Percentiles rank a stretch among this genome's conserved stretches.
These are phyloP conservation scores for Aspergillus egyptiacus DNA, from an alignment of 495 filamentous ascomycete species.

Conservation along the genomic window DNA sequence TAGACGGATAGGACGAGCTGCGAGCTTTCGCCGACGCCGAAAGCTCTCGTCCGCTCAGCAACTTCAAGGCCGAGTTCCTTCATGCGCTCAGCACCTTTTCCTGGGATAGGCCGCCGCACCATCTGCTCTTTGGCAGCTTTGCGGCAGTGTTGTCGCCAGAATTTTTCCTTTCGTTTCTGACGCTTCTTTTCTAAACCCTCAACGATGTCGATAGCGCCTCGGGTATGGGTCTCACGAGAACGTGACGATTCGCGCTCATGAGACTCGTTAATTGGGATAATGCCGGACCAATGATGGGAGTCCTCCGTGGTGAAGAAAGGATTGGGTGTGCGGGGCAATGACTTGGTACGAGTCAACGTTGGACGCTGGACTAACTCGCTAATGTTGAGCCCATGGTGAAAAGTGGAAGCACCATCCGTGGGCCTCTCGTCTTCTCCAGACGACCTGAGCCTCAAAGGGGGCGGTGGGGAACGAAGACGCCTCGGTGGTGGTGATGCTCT, in stretches of 20 bases:
- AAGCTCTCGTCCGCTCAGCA: conserved; percentile 64
- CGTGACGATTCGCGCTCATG: conserved; percentile 36
- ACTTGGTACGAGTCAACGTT: conserved; percentile 65
- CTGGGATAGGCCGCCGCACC: conserved; percentile 57
- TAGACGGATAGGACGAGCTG: conserved; percentile 82
- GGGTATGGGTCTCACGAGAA: conserved; percentile 49
- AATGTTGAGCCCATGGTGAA: conserved; percentile 40
- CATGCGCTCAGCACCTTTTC: conserved; percentile 91
- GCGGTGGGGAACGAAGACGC: conserved; percentile 58
- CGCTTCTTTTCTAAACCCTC: conserved; percentile 93
- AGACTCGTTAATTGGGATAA: conserved; percentile 26
- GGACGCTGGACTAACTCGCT: conserved; percentile 59
- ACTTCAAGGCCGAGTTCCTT: conserved; percentile 84
- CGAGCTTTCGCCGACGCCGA: conserved; percentile 50
- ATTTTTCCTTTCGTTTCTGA: conserved; percentile 84
- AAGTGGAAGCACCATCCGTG: conserved; percentile 23
- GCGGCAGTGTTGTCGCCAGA: conserved; percentile 73
- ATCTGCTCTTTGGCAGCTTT: conserved; percentile 57
- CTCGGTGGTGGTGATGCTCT: conserved; percentile 58
- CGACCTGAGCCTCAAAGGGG: conserved; percentile 31
- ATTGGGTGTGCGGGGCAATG: conserved; percentile 66
- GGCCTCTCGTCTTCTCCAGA: conserved; percentile 26
- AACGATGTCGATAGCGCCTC: conserved; percentile 93
- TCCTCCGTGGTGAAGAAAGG: conserved; percentile 52
- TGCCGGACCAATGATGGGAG: conserved; percentile 34